Evolutionary conservation across 306 rosid species (phyloP), one percentile per base, ranked within the genome.

Genomic region (Abrus precatorius): DNA sequence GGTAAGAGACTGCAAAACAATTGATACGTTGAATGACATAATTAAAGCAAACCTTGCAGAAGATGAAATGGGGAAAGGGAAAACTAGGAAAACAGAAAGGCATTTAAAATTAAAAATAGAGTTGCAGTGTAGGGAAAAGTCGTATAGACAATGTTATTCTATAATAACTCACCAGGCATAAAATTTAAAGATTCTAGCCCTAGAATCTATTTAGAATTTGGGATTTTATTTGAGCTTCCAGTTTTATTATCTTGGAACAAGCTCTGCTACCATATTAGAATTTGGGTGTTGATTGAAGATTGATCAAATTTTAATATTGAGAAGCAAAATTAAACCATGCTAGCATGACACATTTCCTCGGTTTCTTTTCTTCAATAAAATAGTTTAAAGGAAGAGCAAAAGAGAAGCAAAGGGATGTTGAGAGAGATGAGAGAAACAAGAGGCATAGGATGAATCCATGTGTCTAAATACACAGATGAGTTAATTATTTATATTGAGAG

Each of bases 31-130:
- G 59, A 75, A 38, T 13, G 32, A 75, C 71, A 57, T 28, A 60
- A 69, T 69, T 59, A 74, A 65, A 62, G 76, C 30, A 44, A 47
- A 53, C 67, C 57, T 28, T 12, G 12, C 63, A 41, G 56, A 72
- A 61, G 43, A 40, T 27, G 43, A 67, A 48, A 49, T 57, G 48
- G 30, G 32, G 38, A 11, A 61, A 33, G 10, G 45, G 4, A 55
- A 63, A 62, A 72, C 9, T 38, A 38, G 6, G 50, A 80, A 54
- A 49, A 62, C 20, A 40, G 14, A 48, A 61, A 61, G 56, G n/a
- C 75, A 74, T 27, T 54, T 43, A 60, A 59, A 45, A 60, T 0
- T 13, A 40, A 14, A 12, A 11, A 6, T 5, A 32, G 3, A 60
- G 48, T 5, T n/a, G 6, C 4, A 8, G 36, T n/a, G 6, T 8